A percentile compares a stretch with the other conserved stretches of the same genome.
These are phyloP conservation scores for Phaeosphaeriaceae sp. DNA, from an alignment of 2,329 filamentous ascomycete genomes.

Conservation along the genomic window DNA sequence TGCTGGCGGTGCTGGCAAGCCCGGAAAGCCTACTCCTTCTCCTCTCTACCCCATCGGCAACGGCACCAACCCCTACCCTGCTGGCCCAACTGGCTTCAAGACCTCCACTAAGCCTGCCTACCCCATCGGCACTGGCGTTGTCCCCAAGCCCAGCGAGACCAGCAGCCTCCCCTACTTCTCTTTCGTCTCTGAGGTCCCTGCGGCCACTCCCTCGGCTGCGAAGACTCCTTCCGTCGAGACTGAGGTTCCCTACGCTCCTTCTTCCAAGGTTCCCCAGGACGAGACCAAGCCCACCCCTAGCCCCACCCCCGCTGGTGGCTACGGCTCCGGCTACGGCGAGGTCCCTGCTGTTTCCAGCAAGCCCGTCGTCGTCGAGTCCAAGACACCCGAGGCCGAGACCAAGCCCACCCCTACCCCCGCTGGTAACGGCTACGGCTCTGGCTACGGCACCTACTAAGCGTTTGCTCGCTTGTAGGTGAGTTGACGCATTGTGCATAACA, in stretches of 20 bases:
- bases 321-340: constrained; percentile 14
- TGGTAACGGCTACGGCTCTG: constrained; percentile 23
- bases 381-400: constrained; percentile 2
- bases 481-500: constrained; percentile 25
- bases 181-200: constrained; percentile 32
- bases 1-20: constrained; percentile 4
- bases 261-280: constrained; percentile 19
- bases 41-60: constrained; percentile 32
- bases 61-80: constrained; percentile 33
- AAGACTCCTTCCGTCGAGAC: constrained; percentile 19
- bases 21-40: constrained; percentile 22
- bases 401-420: constrained; percentile 20
- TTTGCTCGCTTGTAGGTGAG: constrained; percentile 19
- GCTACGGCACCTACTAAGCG: constrained; percentile 35
- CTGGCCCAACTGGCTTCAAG: constrained; percentile 41
- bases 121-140: constrained; percentile 25
- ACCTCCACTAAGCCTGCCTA: constrained; percentile 35
- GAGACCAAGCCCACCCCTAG: constrained; percentile 12
- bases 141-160: constrained; percentile 21
- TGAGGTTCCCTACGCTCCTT: constrained; percentile 13
- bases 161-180: constrained; percentile 30
- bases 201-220: constrained; percentile 10
- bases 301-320: constrained; percentile 15
- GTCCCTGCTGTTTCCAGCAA: constrained; percentile 12
- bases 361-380: constrained; percentile 3